phyloP scores from a whole-genome alignment of 129 eudicot species.

The Silybum marianum region DNA sequence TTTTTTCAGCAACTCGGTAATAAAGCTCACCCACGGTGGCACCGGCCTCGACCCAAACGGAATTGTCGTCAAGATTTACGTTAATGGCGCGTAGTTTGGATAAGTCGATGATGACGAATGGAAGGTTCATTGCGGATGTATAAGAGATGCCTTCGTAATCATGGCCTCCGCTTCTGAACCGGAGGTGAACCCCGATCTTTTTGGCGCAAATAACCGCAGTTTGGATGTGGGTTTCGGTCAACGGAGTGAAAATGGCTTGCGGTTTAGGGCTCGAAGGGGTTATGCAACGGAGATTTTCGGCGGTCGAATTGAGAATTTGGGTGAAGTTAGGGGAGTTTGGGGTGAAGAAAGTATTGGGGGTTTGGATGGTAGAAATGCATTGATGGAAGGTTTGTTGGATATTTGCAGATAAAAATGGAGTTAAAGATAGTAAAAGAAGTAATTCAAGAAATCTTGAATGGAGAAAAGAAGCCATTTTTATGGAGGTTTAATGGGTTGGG shows the following conservation, averaged over 20 bases:
- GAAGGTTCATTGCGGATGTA: conserved; percentile 20
- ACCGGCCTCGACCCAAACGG: conserved; percentile 57
- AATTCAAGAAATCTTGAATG: conserved; percentile 19
- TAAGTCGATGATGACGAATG: conserved; percentile 41
- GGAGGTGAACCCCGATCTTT: conserved; percentile 37
- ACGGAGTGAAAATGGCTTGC: conserved; percentile 46
- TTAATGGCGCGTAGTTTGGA: conserved; percentile 38
- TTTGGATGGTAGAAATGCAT: conserved; percentile 30
- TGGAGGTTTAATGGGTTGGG: neutral
- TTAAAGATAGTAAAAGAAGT: conserved; percentile 6
- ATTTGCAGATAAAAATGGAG: conserved; percentile 16
- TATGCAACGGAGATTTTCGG: conserved; percentile 49
- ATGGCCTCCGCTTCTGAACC: conserved; percentile 59
- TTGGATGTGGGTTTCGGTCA: conserved; percentile 40
- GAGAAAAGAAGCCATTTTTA: conserved; percentile 14
- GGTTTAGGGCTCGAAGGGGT: conserved; percentile 45
- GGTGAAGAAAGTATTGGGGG: conserved; percentile 27
- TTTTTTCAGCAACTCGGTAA: conserved; percentile 48
- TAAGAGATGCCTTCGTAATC: conserved; percentile 58
- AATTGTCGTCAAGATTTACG: conserved; percentile 32
- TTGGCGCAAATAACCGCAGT: conserved; percentile 44
- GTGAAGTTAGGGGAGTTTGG: conserved; percentile 33
- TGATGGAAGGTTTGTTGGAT: conserved; percentile 24
- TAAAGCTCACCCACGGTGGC: conserved; percentile 57
- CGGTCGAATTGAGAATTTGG: conserved; percentile 37